A percentile compares a stretch with the other conserved stretches of the same genome.
Conservation (phyloP, 257 asterid species). For the Solanum rostratum region DNA sequence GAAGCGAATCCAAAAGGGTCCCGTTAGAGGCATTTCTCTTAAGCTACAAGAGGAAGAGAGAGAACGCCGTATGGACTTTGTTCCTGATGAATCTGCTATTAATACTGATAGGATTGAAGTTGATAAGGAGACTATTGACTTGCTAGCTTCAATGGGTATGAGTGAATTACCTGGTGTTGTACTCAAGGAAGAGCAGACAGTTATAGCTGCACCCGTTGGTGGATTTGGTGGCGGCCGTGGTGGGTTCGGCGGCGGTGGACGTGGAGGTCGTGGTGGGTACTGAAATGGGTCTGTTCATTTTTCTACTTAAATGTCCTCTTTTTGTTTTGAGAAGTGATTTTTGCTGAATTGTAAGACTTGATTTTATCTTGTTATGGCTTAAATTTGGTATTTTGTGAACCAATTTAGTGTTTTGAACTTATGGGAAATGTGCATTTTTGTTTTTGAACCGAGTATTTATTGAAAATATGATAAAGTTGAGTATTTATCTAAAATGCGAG, state of each 20-base stretch:
- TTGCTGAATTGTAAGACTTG: background rate
- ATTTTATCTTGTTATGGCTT: background rate
- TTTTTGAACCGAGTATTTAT: no score
- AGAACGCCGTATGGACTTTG: constrained; percentile 75
- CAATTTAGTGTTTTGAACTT: background rate
- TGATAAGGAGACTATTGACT: constrained; percentile 56
- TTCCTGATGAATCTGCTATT: constrained; percentile 56
- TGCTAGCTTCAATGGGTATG: constrained; percentile 50
- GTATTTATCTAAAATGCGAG: no score
- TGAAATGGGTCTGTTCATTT: background rate
- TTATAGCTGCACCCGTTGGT: constrained; percentile 11
- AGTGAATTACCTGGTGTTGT: constrained; percentile 50
- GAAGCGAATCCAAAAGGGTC: constrained; percentile 67
- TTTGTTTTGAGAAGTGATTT: background rate
- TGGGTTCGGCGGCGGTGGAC: constrained; percentile 9
- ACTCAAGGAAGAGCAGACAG: constrained; percentile 21
- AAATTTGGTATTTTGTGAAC: background rate
- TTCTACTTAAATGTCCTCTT: background rate
- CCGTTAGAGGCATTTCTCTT: constrained; percentile 59
- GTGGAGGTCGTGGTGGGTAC: background rate
- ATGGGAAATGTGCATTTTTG: background rate
- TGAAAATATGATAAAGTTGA: no score
- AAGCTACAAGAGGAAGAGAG: constrained; percentile 78
- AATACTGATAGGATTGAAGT: constrained; percentile 46
- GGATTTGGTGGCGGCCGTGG: constrained; percentile 27